Conservation (phyloP, 2,329 filamentous ascomycete genomes). For the Myriosclerotinia duriaeana region DNA sequence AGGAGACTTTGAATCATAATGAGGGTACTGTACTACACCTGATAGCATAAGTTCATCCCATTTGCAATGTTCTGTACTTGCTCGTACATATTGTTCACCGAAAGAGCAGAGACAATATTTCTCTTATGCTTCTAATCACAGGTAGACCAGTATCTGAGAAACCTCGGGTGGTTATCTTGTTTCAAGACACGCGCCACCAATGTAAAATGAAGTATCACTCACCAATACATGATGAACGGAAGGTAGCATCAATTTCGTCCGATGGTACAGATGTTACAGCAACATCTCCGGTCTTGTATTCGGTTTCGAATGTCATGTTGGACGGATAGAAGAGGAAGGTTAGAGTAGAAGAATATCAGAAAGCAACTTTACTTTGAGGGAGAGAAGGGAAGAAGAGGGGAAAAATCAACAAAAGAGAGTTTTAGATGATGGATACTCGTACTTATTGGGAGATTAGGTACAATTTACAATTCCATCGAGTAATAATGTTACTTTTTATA, state of each 20-base stretch:
- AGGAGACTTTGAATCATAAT: neutral
- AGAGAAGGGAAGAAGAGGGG: neutral
- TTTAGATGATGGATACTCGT: neutral
- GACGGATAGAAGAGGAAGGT: neutral
- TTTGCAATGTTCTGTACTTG: neutral
- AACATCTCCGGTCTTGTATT: constrained; percentile 58
- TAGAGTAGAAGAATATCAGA: neutral
- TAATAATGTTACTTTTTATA: constrained; percentile 27
- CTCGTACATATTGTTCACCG: neutral
- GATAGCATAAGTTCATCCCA: neutral
- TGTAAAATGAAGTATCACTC: constrained; percentile 36
- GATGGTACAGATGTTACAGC: constrained; percentile 50
- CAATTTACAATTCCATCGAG: constrained; percentile 33
- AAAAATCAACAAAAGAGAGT: neutral
- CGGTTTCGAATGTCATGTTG: constrained; percentile 44
- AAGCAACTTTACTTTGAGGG: neutral
- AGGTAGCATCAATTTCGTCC: constrained; percentile 59
- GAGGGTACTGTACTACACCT: neutral
- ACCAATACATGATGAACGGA: constrained; percentile 63
- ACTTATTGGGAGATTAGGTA: constrained; percentile 6
- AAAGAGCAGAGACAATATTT: neutral
- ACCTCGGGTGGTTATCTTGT: neutral
- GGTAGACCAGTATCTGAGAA: neutral
- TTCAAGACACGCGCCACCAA: neutral
- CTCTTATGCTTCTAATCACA: neutral